Conservation (phyloP, 2,329 filamentous ascomycete genomes). For the Cordyceps cateniannulata region DNA sequence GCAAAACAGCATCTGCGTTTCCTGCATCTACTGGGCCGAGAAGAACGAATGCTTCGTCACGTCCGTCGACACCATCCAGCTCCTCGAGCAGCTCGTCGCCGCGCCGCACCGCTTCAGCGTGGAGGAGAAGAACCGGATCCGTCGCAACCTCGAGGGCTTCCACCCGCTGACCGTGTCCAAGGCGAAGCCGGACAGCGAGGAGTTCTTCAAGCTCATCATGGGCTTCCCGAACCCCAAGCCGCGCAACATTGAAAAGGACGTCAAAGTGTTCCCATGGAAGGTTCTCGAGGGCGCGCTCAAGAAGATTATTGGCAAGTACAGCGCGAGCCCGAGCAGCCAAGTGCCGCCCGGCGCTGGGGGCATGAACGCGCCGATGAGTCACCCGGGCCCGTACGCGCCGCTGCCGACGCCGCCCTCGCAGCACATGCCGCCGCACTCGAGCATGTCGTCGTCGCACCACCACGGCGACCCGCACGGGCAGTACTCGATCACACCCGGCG, state of each 20-base stretch:
- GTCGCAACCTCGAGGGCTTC: conserved; percentile 91
- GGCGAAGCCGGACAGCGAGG: conserved; percentile 82
- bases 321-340: conserved; percentile 39
- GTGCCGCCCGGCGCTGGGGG: conserved; percentile 27
- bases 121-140: conserved; percentile 97
- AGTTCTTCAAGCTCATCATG: conserved; percentile 99
- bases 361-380: conserved; percentile 33
- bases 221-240: conserved; percentile 92
- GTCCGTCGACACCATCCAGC: conserved; percentile 90
- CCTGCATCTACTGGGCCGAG: conserved; percentile 95
- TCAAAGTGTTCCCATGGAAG: conserved; percentile 98
- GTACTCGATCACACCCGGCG: conserved; percentile 32
- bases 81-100: conserved; percentile 86
- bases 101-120: conserved; percentile 75
- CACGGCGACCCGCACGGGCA: conserved; percentile 28
- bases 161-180: conserved; percentile 91
- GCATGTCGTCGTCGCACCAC: conserved; percentile 22
- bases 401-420: conserved; percentile 41
- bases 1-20: conserved; percentile 85
- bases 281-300: conserved; percentile 79
- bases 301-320: conserved; percentile 98
- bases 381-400: conserved; percentile 33
- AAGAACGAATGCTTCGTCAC: conserved; percentile 89
- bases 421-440: conserved; percentile 24
- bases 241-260: conserved; percentile 96